Evolutionary conservation across 106 monocot species (phyloP).

Genomic region (Hemerocallis citrina): DNA sequence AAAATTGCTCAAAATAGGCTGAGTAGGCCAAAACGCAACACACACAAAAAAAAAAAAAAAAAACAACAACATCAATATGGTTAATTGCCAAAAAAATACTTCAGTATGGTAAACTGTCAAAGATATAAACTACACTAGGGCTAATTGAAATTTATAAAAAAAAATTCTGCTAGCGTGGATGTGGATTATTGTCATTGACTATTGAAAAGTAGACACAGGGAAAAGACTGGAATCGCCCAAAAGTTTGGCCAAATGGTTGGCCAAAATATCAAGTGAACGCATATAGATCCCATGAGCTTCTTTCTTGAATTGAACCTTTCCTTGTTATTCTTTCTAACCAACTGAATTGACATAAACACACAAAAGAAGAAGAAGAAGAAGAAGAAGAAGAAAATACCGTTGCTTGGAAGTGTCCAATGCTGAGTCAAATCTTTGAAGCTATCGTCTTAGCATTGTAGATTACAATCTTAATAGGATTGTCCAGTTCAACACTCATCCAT

Average conservation of each 20-base stretch:
- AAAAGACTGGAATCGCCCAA: neutral
- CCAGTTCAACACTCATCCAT: neutral
- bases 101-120: no score
- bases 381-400: neutral
- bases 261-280: neutral
- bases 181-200: no score
- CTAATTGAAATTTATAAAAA: no score
- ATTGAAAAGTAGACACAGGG: neutral
- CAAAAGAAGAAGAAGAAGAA: no score
- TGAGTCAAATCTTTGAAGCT: conserved; percentile 9
- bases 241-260: conserved; percentile 7
- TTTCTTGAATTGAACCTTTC: no score
- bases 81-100: no score
- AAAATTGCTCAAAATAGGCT: no score
- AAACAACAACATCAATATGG: no score
- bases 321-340: neutral
- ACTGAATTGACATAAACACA: neutral
- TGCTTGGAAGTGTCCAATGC: conserved; percentile 4
- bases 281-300: neutral
- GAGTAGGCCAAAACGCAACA: no score
- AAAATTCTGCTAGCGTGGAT: no score
- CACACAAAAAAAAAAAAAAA: no score
- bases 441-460: conserved; percentile 7
- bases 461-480: neutral
- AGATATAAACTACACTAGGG: no score